Conservation (phyloP, 2,329 filamentous ascomycete species). For the Metarhizium guizhouense region DNA sequence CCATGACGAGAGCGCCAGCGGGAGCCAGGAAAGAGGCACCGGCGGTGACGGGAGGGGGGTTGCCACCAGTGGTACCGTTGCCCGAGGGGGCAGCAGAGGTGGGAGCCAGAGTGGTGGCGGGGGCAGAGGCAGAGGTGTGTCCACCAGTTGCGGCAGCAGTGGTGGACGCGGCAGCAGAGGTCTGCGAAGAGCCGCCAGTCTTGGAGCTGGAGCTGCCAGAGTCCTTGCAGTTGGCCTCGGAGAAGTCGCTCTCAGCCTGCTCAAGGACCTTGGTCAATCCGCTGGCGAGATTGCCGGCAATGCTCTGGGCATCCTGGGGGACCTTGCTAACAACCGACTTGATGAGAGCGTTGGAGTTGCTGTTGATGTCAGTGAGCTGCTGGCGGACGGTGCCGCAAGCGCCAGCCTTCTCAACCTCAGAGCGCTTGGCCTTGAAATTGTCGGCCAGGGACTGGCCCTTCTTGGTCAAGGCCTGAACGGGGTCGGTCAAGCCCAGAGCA, state of each 20-base stretch:
- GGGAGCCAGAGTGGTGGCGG: conserved; percentile 1
- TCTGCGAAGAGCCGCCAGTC: not conserved
- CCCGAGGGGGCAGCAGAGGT: conserved; percentile 4
- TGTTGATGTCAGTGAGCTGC: conserved; percentile 16
- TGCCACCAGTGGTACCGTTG: not conserved
- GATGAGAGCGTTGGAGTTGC: conserved; percentile 18
- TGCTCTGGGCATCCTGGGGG: conserved; percentile 16
- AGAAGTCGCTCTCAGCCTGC: conserved; percentile 16
- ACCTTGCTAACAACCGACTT: conserved; percentile 20
- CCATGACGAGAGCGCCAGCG: conserved; percentile 10
- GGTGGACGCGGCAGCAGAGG: not conserved
- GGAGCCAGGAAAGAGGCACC: conserved; percentile 11
- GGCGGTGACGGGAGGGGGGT: conserved; percentile 7
- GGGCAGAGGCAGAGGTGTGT: not conserved
- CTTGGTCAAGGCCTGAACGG: conserved; percentile 15
- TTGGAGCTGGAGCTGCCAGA: not conserved
- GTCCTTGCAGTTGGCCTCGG: conserved; percentile 20
- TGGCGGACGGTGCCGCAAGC: conserved; percentile 18
- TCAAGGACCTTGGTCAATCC: conserved; percentile 15
- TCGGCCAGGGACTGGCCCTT: conserved; percentile 15
- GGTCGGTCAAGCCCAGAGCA: conserved; percentile 10
- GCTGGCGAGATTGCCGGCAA: conserved; percentile 17
- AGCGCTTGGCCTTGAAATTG: conserved; percentile 18
- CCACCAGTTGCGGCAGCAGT: not conserved
- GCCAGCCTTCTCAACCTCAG: conserved; percentile 17